A percentile compares a stretch with the other conserved stretches of the same genome.
Conservation (phyloP, 2,329 filamentous ascomycete genomes). For the Aspergillus quadricinctus region DNA sequence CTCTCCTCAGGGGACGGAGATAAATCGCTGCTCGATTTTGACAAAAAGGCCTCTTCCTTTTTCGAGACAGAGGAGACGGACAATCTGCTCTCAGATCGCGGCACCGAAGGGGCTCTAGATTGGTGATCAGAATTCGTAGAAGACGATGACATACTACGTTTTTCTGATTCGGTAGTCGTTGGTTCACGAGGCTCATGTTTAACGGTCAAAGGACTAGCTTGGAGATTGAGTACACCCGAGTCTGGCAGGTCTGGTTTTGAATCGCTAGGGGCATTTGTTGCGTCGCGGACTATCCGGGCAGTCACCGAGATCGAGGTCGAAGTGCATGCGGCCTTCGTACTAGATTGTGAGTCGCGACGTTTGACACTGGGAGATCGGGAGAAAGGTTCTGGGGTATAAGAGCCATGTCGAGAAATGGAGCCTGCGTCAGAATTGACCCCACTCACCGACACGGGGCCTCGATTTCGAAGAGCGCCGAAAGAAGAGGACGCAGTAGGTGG, state of each 20-base stretch:
- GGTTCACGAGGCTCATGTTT: constrained; percentile 50
- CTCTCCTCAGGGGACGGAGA: constrained; percentile 45
- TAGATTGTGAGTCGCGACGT: constrained; percentile 25
- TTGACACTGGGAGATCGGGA: constrained; percentile 30
- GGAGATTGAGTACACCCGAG: constrained; percentile 39
- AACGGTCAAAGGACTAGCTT: constrained; percentile 59
- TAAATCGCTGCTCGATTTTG: constrained; percentile 30
- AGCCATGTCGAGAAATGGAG: constrained; percentile 22
- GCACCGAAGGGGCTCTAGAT: constrained; percentile 34
- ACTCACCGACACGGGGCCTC: constrained; percentile 34
- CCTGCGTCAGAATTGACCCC: constrained; percentile 20
- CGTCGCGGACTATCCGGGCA: constrained; percentile 71
- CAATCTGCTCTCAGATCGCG: constrained; percentile 38
- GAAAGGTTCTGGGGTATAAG: constrained; percentile 24
- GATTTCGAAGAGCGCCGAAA: constrained; percentile 50
- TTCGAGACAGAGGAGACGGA: constrained; percentile 37
- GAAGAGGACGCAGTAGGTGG: constrained; percentile 56
- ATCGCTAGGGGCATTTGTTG: constrained; percentile 39
- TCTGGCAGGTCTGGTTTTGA: constrained; percentile 25
- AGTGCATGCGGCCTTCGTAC: constrained; percentile 19
- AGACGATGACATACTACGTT: constrained; percentile 37
- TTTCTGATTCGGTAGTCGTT: constrained; percentile 21
- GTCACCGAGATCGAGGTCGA: constrained; percentile 81
- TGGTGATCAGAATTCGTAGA: constrained; percentile 36
- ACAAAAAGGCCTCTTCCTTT: constrained; percentile 28